phyloP scores from a whole-genome alignment of 768 basidiomycete species.

The Tylopilus felleus region DNA sequence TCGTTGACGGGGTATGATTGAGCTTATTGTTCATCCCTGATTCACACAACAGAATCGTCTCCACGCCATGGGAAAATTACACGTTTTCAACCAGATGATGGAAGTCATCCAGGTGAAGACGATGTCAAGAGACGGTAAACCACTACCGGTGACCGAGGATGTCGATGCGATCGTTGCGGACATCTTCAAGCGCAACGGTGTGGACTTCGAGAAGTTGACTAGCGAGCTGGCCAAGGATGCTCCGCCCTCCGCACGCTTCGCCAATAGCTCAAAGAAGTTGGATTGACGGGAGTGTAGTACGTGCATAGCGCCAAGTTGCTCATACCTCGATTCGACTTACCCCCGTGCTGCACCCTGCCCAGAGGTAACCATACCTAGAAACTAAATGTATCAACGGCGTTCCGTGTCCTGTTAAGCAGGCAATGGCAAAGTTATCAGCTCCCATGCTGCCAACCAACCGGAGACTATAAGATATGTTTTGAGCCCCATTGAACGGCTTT shows the following conservation, averaged over 20 bases:
- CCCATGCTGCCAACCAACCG: too few species aligned
- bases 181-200: conserved; percentile 30
- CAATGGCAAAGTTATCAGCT: too few species aligned
- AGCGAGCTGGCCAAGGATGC: conserved; percentile 19
- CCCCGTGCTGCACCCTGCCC: not conserved
- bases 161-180: conserved; percentile 31
- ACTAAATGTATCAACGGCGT: not conserved
- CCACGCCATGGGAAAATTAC: conserved; percentile 27
- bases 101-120: conserved; percentile 33
- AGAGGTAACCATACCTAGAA: not conserved
- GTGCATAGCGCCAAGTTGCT: not conserved
- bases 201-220: conserved; percentile 31
- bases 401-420: not conserved
- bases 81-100: conserved; percentile 33
- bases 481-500: not conserved
- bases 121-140: conserved; percentile 20
- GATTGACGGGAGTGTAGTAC: conserved; percentile 19
- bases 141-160: conserved; percentile 27
- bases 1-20: not conserved
- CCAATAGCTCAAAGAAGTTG: conserved; percentile 25
- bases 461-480: too few species aligned
- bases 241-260: conserved; percentile 22
- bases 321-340: not conserved
- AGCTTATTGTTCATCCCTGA: not conserved
- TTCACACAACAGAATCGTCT: conserved; percentile 21